Evolutionary conservation across 179 eudicot species (phyloP), one percentile per base, ranked within the genome.

Genomic region (Silene noctiflora): DNA sequence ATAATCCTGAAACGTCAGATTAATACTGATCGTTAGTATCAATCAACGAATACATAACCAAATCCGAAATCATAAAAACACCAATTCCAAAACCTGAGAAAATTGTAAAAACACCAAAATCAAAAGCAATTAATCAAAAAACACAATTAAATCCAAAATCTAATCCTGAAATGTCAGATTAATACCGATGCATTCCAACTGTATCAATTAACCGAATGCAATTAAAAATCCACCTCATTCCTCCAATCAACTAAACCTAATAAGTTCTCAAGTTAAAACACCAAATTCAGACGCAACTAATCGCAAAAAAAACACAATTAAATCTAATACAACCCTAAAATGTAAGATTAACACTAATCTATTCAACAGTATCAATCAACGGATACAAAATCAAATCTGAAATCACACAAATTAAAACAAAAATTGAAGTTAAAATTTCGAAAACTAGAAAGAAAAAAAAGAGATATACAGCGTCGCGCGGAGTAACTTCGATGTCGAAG

Each of bases 401-500:
- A 56, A 65, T 65, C 20, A 29, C n/a, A 17, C 42, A 29, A 65
- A 65, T 3, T 14, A 31, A 16, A 65, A 12, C 2, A 31, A 65
- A 14, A 65, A 16, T 4, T 29, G 10, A 27, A 16, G 16, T 20
- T 22, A 62, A 62, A 62, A 62, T 3, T 56, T 56, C 60, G 20
- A 56, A 17, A 56, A 7, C 9, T 62, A 62, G 31, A 65, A 1
- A 7, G 42, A 27, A 17, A 64, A 6, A 6, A 29, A 11, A 65
- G 44, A 65, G 4, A 65, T 10, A 65, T 65, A 65, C 69, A 27
- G 69, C 33, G 69, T 27, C n/a, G 44, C n/a, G 9, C 4, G 42
- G 44, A 65, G 69, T 27, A 27, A 65, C 69, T 65, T 65, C 39
- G 44, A 65, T 29, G 42, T 65, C 69, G 69, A 65, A 65, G n/a